phyloP scores from a whole-genome alignment of 2,329 filamentous ascomycete species.

The Xylaria sp. region DNA sequence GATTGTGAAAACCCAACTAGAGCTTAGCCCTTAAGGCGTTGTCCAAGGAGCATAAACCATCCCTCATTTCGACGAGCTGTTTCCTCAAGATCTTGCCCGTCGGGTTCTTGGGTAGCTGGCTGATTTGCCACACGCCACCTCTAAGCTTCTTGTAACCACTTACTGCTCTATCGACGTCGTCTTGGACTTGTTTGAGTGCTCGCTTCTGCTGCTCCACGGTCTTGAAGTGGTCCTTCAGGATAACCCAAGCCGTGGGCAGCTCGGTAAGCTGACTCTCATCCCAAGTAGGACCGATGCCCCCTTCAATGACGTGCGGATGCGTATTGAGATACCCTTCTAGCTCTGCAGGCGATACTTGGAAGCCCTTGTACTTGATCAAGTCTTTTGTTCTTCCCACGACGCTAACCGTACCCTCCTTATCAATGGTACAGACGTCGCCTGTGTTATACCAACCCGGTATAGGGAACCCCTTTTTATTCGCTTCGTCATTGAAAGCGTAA shows the following conservation, averaged over 20 bases:
- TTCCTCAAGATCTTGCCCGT: conserved; percentile 54
- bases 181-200: conserved; percentile 49
- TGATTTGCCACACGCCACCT: conserved; percentile 52
- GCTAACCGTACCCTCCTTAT: conserved; percentile 48
- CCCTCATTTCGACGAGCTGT: conserved; percentile 48
- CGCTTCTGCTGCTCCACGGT: conserved; percentile 35
- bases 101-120: conserved; percentile 51
- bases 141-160: conserved; percentile 57
- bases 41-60: conserved; percentile 49
- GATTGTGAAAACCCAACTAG: conserved; percentile 4
- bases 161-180: conserved; percentile 51
- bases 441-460: conserved; percentile 57
- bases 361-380: conserved; percentile 57
- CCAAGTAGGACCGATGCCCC: conserved; percentile 51
- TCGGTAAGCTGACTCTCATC: conserved; percentile 54
- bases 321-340: conserved; percentile 52
- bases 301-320: conserved; percentile 53
- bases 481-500: conserved; percentile 55
- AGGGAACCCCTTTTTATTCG: conserved; percentile 53
- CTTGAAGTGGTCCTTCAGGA: conserved; percentile 46
- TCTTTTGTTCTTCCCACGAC: conserved; percentile 56
- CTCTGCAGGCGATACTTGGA: conserved; percentile 55
- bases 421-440: conserved; percentile 57
- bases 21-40: conserved; percentile 28
- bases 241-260: conserved; percentile 54